Evolutionary conservation across 768 basidiomycete genomes (phyloP).

Genomic region (Suillus placidus): DNA sequence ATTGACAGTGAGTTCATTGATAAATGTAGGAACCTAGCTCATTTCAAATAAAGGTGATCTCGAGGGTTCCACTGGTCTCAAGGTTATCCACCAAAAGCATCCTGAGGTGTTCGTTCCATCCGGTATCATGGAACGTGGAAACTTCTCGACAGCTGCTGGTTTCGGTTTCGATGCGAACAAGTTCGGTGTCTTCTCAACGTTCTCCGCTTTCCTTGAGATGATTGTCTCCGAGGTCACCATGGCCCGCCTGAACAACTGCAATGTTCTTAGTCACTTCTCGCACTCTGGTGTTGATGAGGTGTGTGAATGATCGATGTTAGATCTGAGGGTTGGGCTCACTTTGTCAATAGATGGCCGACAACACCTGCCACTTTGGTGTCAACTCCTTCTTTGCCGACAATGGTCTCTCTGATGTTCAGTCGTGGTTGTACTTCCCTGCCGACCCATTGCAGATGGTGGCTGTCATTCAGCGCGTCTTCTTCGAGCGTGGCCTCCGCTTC

Average conservation of each 20-base stretch:
- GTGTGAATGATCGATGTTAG: constrained; percentile 4
- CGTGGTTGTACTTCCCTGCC: constrained; percentile 87
- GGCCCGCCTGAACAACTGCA: constrained; percentile 90
- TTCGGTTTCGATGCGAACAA: constrained; percentile 84
- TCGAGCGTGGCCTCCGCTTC: constrained; percentile 80
- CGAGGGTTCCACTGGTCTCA: constrained; percentile 88
- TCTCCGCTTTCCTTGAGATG: constrained; percentile 93
- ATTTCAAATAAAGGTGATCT: constrained; percentile 59
- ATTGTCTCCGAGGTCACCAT: constrained; percentile 86
- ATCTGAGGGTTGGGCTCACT: neutral
- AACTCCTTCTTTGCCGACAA: constrained; percentile 91
- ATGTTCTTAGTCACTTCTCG: constrained; percentile 87
- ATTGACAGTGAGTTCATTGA: constrained; percentile 65
- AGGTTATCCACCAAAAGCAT: constrained; percentile 86
- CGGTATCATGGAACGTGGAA: constrained; percentile 87
- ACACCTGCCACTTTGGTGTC: constrained; percentile 68
- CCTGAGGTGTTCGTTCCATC: constrained; percentile 85
- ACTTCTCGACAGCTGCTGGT: constrained; percentile 83
- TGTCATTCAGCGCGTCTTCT: constrained; percentile 77
- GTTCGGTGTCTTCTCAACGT: constrained; percentile 88
- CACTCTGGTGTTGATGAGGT: constrained; percentile 81
- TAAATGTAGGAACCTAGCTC: neutral
- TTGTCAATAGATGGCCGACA: constrained; percentile 54
- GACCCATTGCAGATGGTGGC: constrained; percentile 82
- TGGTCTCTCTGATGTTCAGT: constrained; percentile 77